Evolutionary conservation across 2,329 filamentous ascomycete species (phyloP).

Genomic region (Fusarium sp.): DNA sequence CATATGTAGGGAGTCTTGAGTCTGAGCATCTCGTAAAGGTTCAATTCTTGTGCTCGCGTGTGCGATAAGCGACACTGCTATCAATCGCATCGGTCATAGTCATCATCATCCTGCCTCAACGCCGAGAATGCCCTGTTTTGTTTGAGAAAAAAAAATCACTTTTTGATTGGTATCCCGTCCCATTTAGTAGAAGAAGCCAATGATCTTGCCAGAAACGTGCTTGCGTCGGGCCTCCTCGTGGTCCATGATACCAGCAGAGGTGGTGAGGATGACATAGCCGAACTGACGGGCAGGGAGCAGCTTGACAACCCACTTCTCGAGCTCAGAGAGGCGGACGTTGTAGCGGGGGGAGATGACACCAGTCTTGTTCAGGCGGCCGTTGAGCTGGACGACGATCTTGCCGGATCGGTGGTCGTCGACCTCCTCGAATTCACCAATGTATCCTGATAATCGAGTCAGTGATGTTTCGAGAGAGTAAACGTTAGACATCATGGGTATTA

Average conservation of each 20-base stretch:
- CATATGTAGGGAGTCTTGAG: conserved; percentile 4
- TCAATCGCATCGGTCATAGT: conserved; percentile 50
- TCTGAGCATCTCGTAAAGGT: conserved; percentile 46
- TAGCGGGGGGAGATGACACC: conserved; percentile 99
- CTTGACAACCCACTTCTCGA: conserved; percentile 99
- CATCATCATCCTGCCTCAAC: conserved; percentile 49
- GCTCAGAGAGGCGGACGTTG: conserved; percentile 96
- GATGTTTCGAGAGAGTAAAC: conserved; percentile 96
- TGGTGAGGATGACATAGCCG: conserved; percentile 98
- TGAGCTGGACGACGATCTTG: conserved; percentile 99
- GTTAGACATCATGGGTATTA: conserved; percentile 76
- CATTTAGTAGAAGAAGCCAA: conserved; percentile 97
- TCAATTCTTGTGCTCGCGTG: conserved; percentile 49
- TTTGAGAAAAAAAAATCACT: conserved; percentile 34
- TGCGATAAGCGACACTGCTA: conserved; percentile 46
- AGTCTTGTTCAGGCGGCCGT: conserved; percentile 98
- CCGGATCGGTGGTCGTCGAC: conserved; percentile 99
- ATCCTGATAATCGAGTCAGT: conserved; percentile 75
- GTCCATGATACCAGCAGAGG: conserved; percentile 99
- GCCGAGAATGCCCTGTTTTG: conserved; percentile 48
- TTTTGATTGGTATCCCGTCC: conserved; percentile 43
- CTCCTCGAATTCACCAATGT: conserved; percentile 99
- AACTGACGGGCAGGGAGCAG: conserved; percentile 99
- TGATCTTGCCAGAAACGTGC: conserved; percentile 99
- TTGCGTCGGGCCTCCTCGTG: conserved; percentile 99